These are phyloP conservation scores for Dendrocalamus latiflorus DNA, from an alignment of 202 grass and related monocot species.

Conservation along the genomic window DNA sequence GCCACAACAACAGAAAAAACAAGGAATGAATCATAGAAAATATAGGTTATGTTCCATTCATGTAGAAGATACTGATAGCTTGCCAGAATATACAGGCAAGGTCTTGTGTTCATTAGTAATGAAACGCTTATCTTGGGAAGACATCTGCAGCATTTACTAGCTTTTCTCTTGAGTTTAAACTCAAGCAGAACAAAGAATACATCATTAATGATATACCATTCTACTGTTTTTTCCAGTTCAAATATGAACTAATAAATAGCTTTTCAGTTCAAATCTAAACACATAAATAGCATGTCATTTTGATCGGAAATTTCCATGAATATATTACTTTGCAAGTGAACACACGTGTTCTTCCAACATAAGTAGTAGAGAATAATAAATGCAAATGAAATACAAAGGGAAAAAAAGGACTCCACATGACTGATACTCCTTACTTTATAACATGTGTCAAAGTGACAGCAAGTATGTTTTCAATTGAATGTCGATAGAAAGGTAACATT, in stretches of 20 bases:
- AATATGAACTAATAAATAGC: too few relatives aligned
- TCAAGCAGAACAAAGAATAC: neutral
- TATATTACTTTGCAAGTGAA: neutral
- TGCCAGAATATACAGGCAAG: neutral
- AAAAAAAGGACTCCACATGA: neutral
- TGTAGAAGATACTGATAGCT: neutral
- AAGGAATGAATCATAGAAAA: neutral
- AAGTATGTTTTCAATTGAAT: neutral
- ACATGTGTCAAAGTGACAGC: neutral
- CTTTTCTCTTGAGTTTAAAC: neutral
- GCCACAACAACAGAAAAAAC: neutral
- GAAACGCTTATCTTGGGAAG: neutral
- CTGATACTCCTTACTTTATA: neutral
- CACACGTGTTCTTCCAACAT: neutral
- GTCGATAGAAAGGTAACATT: neutral
- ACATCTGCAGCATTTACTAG: neutral
- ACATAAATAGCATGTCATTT: neutral
- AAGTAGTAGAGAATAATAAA: neutral
- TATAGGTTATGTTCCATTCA: neutral
- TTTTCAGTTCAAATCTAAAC: neutral
- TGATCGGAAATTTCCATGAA: neutral
- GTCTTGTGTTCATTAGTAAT: neutral
- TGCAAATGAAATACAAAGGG: neutral
- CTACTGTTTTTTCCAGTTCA: neutral
- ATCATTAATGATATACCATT: neutral